Evolutionary conservation across 768 basidiomycete genomes (phyloP).

Genomic region (Dioszegia crocea): DNA sequence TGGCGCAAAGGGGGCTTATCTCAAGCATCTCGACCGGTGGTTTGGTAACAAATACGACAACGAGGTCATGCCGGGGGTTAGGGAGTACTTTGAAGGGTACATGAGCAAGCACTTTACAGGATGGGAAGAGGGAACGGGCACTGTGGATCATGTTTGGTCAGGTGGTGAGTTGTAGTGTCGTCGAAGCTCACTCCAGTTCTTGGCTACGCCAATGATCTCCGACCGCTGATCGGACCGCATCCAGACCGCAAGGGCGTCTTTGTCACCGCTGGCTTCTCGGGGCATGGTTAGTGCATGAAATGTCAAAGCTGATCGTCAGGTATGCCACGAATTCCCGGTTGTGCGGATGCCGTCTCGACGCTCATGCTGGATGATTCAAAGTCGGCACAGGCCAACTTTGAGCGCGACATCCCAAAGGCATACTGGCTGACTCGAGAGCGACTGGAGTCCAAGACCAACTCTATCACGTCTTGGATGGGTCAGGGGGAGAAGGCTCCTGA

Average conservation of each 20-base stretch:
- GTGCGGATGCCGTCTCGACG: slow-evolving; percentile 17
- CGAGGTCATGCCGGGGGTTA: slow-evolving; percentile 24
- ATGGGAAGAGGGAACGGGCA: slow-evolving; percentile 25
- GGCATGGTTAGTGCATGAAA: slow-evolving; percentile 26
- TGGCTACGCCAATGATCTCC: slow-evolving; percentile 33
- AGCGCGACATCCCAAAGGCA: slow-evolving; percentile 19
- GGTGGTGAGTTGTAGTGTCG: slow-evolving; percentile 18
- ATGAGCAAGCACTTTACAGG: slow-evolving; percentile 26
- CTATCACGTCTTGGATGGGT: slow-evolving; percentile 26
- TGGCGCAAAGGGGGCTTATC: slow-evolving; percentile 27
- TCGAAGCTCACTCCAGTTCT: slow-evolving; percentile 15
- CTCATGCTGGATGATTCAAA: slow-evolving; percentile 6
- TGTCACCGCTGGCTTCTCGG: slow-evolving; percentile 35
- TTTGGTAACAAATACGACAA: slow-evolving; percentile 29
- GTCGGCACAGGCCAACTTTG: slow-evolving; percentile 9
- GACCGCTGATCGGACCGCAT: slow-evolving; percentile 28
- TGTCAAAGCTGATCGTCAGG: slow-evolving; percentile 12
- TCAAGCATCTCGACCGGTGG: slow-evolving; percentile 20
- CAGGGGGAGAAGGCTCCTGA: slow-evolving; percentile 2
- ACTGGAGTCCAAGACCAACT: slow-evolving; percentile 18
- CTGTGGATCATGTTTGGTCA: slow-evolving; percentile 35
- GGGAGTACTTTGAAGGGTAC: slow-evolving; percentile 30
- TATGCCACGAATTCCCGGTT: slow-evolving; percentile 36
- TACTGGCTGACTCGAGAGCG: slow-evolving; percentile 25
- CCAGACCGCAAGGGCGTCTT: slow-evolving; percentile 27